Percentiles rank a stretch among this genome's conserved stretches.
These are phyloP conservation scores for Rhizopus delemar DNA, from an alignment of 371 early-diverging fungal genomes.

Conservation along the genomic window DNA sequence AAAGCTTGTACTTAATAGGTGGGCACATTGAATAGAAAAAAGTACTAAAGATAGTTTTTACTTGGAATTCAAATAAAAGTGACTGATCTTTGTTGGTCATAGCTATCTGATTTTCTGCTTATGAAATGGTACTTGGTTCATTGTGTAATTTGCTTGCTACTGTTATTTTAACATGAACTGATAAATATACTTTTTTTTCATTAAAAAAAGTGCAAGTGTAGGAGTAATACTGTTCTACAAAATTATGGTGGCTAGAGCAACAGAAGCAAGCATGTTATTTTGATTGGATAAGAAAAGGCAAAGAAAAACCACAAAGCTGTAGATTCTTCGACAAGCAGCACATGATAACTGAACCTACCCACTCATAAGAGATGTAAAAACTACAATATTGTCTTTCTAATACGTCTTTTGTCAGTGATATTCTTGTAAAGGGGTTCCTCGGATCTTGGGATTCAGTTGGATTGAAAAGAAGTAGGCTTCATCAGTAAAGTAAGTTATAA, in stretches of 20 bases:
- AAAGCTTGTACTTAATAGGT: constrained; percentile 61
- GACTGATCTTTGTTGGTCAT: constrained; percentile 47
- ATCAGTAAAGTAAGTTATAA: no score
- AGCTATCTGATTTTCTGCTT: constrained; percentile 43
- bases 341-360: constrained; percentile 15
- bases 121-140: constrained; percentile 37
- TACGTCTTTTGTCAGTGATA: constrained; percentile 14
- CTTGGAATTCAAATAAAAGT: constrained; percentile 33
- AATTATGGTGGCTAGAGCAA: constrained; percentile 30
- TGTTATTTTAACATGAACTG: constrained; percentile 29
- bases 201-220: constrained; percentile 3
- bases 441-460: constrained; percentile 18
- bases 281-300: not conserved
- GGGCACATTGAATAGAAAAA: constrained; percentile 25
- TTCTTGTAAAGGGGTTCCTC: constrained; percentile 1
- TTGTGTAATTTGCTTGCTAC: constrained; percentile 28
- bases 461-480: not conserved
- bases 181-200: constrained; percentile 11
- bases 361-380: constrained; percentile 26
- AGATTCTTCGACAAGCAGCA: not conserved
- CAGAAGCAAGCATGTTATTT: constrained; percentile 31
- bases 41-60: constrained; percentile 27
- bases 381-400: constrained; percentile 38
- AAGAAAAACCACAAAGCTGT: constrained; percentile 5
- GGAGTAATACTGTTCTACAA: constrained; percentile 20